phyloP scores from a whole-genome alignment of 331 rosid genomes.

The Saraca asoca region DNA sequence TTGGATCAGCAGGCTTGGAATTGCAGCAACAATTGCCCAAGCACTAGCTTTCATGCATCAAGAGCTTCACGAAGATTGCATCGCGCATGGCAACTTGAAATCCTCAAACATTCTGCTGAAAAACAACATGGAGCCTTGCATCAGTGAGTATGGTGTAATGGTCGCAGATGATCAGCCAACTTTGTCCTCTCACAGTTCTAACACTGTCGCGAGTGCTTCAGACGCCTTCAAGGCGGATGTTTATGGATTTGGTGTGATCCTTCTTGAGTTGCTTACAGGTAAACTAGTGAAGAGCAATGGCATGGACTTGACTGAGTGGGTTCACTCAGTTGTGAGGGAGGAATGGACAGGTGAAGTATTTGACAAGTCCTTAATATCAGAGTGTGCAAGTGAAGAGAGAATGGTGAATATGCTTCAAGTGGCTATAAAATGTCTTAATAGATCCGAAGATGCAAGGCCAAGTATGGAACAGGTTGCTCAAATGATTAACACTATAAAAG shows the following conservation, averaged over 20 bases:
- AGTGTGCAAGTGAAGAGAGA: slow-evolving; percentile 78
- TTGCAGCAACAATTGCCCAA: slow-evolving; percentile 58
- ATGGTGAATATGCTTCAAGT: slow-evolving; percentile 81
- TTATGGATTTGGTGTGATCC: slow-evolving; percentile 71
- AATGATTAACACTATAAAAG: slow-evolving; percentile 64
- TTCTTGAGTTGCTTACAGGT: slow-evolving; percentile 84
- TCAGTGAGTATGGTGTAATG: slow-evolving; percentile 78
- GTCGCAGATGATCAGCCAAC: slow-evolving; percentile 29
- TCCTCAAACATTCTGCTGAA: slow-evolving; percentile 76
- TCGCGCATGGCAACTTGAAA: slow-evolving; percentile 74
- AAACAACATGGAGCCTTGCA: slow-evolving; percentile 65
- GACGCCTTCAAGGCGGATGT: slow-evolving; percentile 53
- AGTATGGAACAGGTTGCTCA: slow-evolving; percentile 65
- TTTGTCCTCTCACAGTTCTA: slow-evolving; percentile 29
- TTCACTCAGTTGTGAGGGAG: slow-evolving; percentile 65
- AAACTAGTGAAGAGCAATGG: slow-evolving; percentile 66
- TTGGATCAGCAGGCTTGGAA: slow-evolving; percentile 66
- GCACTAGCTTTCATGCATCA: slow-evolving; percentile 77
- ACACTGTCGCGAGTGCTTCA: neutral
- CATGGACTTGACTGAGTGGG: slow-evolving; percentile 71
- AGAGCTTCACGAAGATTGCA: slow-evolving; percentile 52
- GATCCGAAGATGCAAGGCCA: slow-evolving; percentile 61
- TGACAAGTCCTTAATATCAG: slow-evolving; percentile 55
- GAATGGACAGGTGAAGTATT: slow-evolving; percentile 94
- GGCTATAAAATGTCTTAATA: slow-evolving; percentile 68